Evolutionary conservation across 345 rosid species (phyloP).

Genomic region (Euphorbia pulcherrima): DNA sequence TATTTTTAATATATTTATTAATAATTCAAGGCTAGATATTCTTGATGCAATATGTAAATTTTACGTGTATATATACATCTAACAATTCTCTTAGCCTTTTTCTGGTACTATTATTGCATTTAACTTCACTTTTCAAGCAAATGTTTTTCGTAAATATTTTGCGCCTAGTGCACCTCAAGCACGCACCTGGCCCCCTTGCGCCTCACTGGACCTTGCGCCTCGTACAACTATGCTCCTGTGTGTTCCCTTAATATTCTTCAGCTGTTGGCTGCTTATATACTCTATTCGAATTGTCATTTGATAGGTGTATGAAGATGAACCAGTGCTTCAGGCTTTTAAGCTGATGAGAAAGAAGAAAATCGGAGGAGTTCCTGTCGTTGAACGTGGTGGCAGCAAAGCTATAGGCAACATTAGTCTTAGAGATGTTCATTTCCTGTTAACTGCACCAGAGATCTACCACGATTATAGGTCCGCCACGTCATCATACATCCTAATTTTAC

Average conservation of each 20-base stretch:
- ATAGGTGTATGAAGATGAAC: constrained; percentile 81
- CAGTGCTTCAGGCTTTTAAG: constrained; percentile 97
- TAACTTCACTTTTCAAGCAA: no score
- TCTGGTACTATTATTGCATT: no score
- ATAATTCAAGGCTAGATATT: no score
- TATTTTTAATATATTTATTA: no score
- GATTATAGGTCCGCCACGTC: constrained; percentile 57
- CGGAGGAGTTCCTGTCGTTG: constrained; percentile 81
- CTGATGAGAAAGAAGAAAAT: constrained; percentile 73
- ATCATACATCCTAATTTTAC: neutral
- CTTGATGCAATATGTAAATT: no score
- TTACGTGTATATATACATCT: no score
- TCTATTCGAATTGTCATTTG: neutral
- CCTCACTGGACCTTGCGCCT: no score
- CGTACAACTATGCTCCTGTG: no score
- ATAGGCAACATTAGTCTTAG: constrained; percentile 85
- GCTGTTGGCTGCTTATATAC: neutral
- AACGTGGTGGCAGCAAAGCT: constrained; percentile 52
- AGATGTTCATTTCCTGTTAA: constrained; percentile 85
- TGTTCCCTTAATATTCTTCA: neutral
- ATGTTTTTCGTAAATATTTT: no score
- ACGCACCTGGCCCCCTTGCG: no score
- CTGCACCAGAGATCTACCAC: constrained; percentile 86
- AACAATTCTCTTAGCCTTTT: no score
- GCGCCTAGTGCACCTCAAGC: no score